These are phyloP conservation scores for Casuarina glauca DNA, from an alignment of 306 rosid genomes.

Conservation along the genomic window DNA sequence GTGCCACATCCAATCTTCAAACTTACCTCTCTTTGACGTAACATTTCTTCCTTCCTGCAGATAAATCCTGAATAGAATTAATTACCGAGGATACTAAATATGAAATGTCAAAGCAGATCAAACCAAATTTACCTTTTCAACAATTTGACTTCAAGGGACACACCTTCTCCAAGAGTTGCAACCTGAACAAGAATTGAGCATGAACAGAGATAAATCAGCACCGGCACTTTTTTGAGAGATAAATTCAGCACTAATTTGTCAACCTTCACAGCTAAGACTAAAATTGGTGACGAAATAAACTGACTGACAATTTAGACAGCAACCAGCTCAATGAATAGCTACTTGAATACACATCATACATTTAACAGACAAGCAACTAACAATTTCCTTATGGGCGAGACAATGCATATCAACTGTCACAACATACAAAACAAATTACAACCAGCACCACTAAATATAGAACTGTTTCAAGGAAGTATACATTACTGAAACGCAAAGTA, in stretches of 20 bases:
- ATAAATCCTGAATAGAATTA: conserved; percentile 37
- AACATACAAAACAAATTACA: background rate
- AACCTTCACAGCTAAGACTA: background rate
- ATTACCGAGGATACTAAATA: conserved; percentile 22
- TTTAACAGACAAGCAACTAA: background rate
- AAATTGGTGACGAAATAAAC: background rate
- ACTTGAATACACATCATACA: background rate
- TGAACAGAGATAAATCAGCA: conserved; percentile 21
- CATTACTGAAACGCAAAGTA: too few species aligned
- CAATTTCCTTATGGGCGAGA: background rate
- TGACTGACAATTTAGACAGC: background rate
- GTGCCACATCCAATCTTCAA: conserved; percentile 19
- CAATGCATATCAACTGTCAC: background rate
- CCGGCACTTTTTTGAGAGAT: background rate
- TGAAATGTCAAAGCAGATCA: conserved; percentile 20
- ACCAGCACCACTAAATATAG: background rate
- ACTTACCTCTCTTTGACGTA: conserved; percentile 96
- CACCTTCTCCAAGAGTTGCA: conserved; percentile 95
- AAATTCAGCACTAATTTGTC: background rate
- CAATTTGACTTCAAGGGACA: conserved; percentile 90
- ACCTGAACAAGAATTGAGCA: conserved; percentile 53
- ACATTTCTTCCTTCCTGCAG: conserved; percentile 92
- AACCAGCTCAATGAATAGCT: background rate
- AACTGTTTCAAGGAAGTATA: too few species aligned
- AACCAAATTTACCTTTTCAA: conserved; percentile 65